A percentile compares a stretch with the other conserved stretches of the same genome.
Conservation (phyloP, 371 early-diverging fungal genomes). For the Mortierella sp. region DNA sequence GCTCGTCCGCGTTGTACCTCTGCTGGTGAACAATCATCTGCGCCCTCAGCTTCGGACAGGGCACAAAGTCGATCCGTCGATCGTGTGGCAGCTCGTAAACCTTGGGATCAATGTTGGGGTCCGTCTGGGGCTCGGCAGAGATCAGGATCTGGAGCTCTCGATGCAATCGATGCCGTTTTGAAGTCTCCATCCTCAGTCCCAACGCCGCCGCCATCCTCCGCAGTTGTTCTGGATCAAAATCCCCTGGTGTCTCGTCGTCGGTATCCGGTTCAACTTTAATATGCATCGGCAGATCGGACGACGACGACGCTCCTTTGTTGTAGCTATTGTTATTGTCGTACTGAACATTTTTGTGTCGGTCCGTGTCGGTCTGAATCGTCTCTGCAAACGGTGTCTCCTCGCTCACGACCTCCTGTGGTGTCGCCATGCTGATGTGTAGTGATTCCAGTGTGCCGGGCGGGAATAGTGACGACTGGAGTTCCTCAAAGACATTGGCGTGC, state of each 20-base stretch:
- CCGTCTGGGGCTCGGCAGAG: constrained; percentile 17
- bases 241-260: not conserved
- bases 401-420: constrained; percentile 47
- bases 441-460: constrained; percentile 47
- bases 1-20: constrained; percentile 65
- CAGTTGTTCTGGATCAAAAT: not conserved
- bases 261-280: not conserved
- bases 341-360: not conserved
- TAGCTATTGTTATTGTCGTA: not conserved
- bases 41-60: constrained; percentile 68
- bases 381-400: constrained; percentile 42
- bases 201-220: constrained; percentile 12
- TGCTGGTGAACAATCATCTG: constrained; percentile 71
- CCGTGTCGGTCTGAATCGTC: constrained; percentile 1
- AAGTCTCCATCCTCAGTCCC: constrained; percentile 12
- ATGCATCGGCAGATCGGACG: not conserved
- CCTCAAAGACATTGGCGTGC: constrained; percentile 42
- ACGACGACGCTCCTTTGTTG: not conserved
- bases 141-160: constrained; percentile 23
- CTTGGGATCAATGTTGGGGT: constrained; percentile 46
- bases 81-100: constrained; percentile 66
- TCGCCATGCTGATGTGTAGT: constrained; percentile 43
- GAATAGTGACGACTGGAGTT: constrained; percentile 47
- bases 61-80: constrained; percentile 67
- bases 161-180: constrained; percentile 21